A percentile compares a stretch with the other conserved stretches of the same genome.
Conservation (phyloP, 2,329 filamentous ascomycete genomes). For the Fusarium sp. region DNA sequence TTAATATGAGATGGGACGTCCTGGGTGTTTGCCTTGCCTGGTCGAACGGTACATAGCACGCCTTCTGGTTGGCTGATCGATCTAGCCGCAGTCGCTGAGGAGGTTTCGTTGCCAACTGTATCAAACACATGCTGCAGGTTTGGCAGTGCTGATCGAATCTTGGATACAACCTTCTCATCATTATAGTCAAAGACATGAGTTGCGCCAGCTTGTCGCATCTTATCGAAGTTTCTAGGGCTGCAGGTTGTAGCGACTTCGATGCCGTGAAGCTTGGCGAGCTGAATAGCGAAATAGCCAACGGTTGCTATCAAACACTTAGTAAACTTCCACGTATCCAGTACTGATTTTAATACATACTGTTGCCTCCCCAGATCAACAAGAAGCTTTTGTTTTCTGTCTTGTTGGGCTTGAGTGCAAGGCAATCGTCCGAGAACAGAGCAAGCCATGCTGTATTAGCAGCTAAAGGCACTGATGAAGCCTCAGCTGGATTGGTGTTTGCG, state of each 20-base stretch:
- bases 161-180: conserved; percentile 46
- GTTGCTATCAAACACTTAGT: neutral
- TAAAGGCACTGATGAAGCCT: conserved; percentile 51
- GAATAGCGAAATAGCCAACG: conserved; percentile 41
- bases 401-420: conserved; percentile 43
- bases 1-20: conserved; percentile 44
- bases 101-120: conserved; percentile 51
- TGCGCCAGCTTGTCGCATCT: conserved; percentile 46
- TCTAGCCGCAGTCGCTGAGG: conserved; percentile 46
- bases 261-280: conserved; percentile 45
- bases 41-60: conserved; percentile 53
- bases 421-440: conserved; percentile 50
- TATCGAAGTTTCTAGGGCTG: conserved; percentile 45
- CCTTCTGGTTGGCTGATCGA: conserved; percentile 39
- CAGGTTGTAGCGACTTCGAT: conserved; percentile 49
- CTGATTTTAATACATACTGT: conserved; percentile 32
- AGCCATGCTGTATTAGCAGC: conserved; percentile 52
- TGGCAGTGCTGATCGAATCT: conserved; percentile 46
- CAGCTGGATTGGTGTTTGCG: conserved; percentile 22
- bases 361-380: conserved; percentile 55
- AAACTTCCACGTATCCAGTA: accelerated
- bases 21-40: conserved; percentile 52
- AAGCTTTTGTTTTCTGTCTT: neutral
- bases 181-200: conserved; percentile 53
- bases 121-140: conserved; percentile 52